Evolutionary conservation across 495 filamentous ascomycete genomes (phyloP).

Genomic region (Talaromyces ruber): DNA sequence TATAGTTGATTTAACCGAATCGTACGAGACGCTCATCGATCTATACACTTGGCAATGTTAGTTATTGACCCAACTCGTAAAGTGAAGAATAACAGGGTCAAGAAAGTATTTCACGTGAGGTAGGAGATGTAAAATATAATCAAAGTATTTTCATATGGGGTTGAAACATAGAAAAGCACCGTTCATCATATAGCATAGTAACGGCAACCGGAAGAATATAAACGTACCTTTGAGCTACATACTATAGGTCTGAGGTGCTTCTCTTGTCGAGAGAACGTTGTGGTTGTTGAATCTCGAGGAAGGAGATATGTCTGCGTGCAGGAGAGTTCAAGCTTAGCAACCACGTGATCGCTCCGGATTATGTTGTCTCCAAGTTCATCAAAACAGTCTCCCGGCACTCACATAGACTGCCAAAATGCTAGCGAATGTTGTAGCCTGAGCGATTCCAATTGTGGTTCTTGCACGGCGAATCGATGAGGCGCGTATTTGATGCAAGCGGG

Average conservation of each 20-base stretch:
- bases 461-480: not conserved
- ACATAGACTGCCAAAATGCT: not conserved
- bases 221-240: not conserved
- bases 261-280: not conserved
- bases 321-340: slow-evolving; percentile 2
- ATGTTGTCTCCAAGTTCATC: not conserved
- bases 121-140: slow-evolving; percentile 9
- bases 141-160: slow-evolving; percentile 25
- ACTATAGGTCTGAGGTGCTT: not conserved
- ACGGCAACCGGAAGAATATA: not conserved
- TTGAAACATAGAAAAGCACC: slow-evolving; percentile 36
- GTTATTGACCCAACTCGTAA: not conserved
- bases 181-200: slow-evolving; percentile 23
- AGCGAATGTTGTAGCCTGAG: not conserved
- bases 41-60: not conserved
- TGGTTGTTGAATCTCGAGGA: not conserved
- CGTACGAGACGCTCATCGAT: not conserved
- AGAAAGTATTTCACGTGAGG: not conserved
- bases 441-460: not conserved
- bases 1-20: not conserved
- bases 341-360: not conserved
- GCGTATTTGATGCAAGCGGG: not conserved
- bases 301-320: not conserved
- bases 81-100: not conserved
- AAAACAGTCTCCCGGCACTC: not conserved